Evolutionary conservation across 495 filamentous ascomycete genomes (phyloP), one percentile per base, ranked within the genome.

Genomic region (Neurospora intermedia): DNA sequence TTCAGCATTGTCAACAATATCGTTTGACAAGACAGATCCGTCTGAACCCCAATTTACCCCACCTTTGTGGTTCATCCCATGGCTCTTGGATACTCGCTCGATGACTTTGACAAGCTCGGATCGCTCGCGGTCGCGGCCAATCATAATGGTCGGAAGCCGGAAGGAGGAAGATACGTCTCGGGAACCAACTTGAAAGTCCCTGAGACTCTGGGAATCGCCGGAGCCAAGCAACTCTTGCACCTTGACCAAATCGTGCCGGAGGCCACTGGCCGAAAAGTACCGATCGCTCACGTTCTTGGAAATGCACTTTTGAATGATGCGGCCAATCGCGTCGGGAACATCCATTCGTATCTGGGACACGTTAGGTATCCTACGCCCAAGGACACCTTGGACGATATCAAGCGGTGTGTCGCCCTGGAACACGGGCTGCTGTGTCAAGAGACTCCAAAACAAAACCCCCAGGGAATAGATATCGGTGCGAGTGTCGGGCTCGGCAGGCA

Each of bases 391-490:
- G 66, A 97, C 91, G 41, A 97, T 91, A 77, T 97, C 93, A 73
- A 97, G 88, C 1, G 93, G 92, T 5, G 91, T 91, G 46, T 86
- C 85, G 9, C 93, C 94, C 41, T 89, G 89, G 75, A 94, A 97
- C 0, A 92, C 89, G 6, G 90, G 85, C 76, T 91, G 89, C 35
- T 92, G 92, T 18, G 91, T 91, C 62, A 97, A 83, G 82, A 97
- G 89, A 35, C 86, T 92, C 91, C 92, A 97, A 78, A 97, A 95
- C 6, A 97, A 80, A 71, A 96, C 87, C 15, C 94, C 94, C 3
- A 97, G 84, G 3, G 92, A 92, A 79, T 97, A 97, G 43, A 97
- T 94, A 81, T 97, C 94, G 11, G 94, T 97, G 66, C 94, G 87
- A 72, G 89, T 92, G 81, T 97, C 94, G 1, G 94, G 94, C 77